Evolutionary conservation across 2,329 filamentous ascomycete species (phyloP).

Genomic region (Hansfordia pulvinata): DNA sequence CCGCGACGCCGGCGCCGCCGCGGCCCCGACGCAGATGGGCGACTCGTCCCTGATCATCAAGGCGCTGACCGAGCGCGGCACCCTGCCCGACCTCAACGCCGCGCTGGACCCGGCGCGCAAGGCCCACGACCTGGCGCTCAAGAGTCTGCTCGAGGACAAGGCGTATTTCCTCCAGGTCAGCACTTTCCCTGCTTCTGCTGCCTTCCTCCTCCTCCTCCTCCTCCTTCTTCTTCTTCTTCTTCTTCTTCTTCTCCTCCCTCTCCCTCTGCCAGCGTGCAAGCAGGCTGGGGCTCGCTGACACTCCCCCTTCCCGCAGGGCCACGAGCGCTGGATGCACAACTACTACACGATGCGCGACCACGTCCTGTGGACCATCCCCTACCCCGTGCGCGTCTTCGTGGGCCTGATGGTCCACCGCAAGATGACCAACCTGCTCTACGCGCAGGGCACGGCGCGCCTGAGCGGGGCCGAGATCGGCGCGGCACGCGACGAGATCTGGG

Average conservation of each 20-base stretch:
- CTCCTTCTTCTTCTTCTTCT: background rate
- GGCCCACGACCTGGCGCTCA: constrained; percentile 35
- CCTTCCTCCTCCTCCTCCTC: background rate
- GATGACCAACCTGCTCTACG: constrained; percentile 28
- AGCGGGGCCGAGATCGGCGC: constrained; percentile 30
- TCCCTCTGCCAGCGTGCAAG: background rate
- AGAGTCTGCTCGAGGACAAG: constrained; percentile 45
- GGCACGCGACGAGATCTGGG: constrained; percentile 38
- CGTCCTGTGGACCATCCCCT: constrained; percentile 33
- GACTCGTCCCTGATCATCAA: constrained; percentile 44
- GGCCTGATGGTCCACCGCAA: constrained; percentile 34
- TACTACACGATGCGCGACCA: constrained; percentile 43
- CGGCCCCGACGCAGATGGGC: constrained; percentile 17
- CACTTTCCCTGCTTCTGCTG: constrained; percentile 1
- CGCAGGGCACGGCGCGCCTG: constrained; percentile 41
- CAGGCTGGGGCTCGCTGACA: background rate
- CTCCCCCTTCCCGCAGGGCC: constrained; percentile 14
- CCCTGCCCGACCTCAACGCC: constrained; percentile 34
- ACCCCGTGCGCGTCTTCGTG: constrained; percentile 33
- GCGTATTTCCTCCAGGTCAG: constrained; percentile 40
- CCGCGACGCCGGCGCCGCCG: background rate
- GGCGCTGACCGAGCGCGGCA: constrained; percentile 23
- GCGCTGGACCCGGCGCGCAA: constrained; percentile 21
- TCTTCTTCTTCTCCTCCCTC: background rate
- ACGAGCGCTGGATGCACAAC: constrained; percentile 44